phyloP scores from a whole-genome alignment of 495 filamentous ascomycete species.

The Cercophora samala region DNA sequence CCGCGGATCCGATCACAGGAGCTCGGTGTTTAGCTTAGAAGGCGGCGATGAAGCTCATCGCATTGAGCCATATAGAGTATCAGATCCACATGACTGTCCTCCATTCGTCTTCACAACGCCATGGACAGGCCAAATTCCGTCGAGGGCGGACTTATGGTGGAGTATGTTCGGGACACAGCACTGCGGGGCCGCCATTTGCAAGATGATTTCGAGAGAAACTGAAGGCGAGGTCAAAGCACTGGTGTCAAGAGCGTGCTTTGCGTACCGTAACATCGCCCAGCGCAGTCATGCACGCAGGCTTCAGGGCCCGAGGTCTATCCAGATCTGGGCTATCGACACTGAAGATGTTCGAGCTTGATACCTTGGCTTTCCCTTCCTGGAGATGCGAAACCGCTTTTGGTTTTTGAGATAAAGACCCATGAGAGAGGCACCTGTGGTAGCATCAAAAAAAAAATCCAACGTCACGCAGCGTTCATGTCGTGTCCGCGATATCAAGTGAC shows the following conservation, averaged over 20 bases:
- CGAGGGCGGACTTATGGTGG: not conserved
- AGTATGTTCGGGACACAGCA: not conserved
- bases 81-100: not conserved
- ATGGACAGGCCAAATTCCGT: not conserved
- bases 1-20: not conserved
- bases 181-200: not conserved
- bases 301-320: constrained; percentile 15
- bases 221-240: constrained; percentile 10
- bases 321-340: constrained; percentile 10
- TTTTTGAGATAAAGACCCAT: not conserved
- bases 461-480: not conserved
- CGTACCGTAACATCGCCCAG: not conserved
- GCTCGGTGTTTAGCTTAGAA: not conserved
- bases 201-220: not conserved
- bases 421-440: not conserved
- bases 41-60: not conserved
- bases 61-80: not conserved
- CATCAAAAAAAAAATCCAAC: not conserved
- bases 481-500: not conserved
- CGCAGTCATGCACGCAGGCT: constrained; percentile 15
- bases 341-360: constrained; percentile 10
- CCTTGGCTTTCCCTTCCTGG: constrained; percentile 7
- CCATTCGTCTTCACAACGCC: not conserved
- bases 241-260: not conserved
- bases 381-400: constrained; percentile 5